Base-by-base conservation (phyloP, 768 basidiomycete species). In the Naganishia kalamii region DNA sequence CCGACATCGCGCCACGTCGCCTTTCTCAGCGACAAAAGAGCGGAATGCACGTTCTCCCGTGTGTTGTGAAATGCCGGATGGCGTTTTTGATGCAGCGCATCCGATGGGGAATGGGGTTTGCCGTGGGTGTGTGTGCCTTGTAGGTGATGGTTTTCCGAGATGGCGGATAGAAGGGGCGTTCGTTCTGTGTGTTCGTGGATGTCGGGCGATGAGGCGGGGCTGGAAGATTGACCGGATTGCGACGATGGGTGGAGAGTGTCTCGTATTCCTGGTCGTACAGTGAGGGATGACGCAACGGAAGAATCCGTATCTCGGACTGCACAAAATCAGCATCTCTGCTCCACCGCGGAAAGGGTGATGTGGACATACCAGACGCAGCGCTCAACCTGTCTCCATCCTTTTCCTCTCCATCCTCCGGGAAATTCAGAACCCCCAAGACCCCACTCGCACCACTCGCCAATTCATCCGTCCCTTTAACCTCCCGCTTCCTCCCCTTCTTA, bases 1-100 rank as follows among this genome's bases (percentile, higher is more conserved):
- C 70, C 69, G 15, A 76, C 67, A 30, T 76, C 77, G 46, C 43
- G 61, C 51, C 64, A 61, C 1, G 77, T 70, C 3, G 74, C 60
- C 60, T 76, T 75, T 10, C 49, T 21, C 4, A 67, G 17, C 6
- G 47, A 51, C 11, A n/a, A 19, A 29, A 51, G 21, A 4, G 54
- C 37, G 10, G 54, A 29, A 27, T 27, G 54, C 19, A 57, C 35
- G 10, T n/a, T 57, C 27, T 41, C 35, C 35, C 35, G 33, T 2
- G 54, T 23, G 4, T 40, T 25, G 3, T 41, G 54, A 7, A 40
- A 27, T 17, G 37, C 4, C 2, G 51, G 25, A n/a, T 6, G 32
- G 3, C 10, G 37, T 57, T 57, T 57, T 7, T 4, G 29, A 5
- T 40, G n/a, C 6, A 2, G 6, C 15, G 4, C 35, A 21, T 8